Base-by-base conservation (phyloP, 306 rosid species). In the Gynostemma pentaphyllum region DNA sequence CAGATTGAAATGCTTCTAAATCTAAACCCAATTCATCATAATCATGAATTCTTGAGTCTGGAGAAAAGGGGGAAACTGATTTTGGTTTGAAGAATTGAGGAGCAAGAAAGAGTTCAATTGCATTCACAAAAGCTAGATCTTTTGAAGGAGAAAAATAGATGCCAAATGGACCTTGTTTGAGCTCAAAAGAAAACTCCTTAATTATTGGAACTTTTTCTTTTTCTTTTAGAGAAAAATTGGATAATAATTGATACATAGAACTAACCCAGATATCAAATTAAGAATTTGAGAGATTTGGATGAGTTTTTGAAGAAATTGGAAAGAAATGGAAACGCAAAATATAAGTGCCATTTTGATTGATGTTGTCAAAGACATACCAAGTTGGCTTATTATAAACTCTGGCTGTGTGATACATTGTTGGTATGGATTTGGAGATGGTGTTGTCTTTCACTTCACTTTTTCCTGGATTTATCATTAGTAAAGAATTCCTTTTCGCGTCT, bases 261-360 rank as follows among this genome's bases (percentile, higher is more conserved):
- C 64, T 36, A 2, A 21, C 36, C 8, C 21, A 68, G 9, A 68
- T 45, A 27, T 42, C 30, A 42, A 67, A 67, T 41, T 39, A 36
- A 52, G 71, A 62, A 23, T 40, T 21, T 24, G 28, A 23, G 15
- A 67, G 48, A 9, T 11, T 37, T 0, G 18, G n/a, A 12, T 14
- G 10, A 12, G 13, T 4, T 27, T n/a, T 5, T 5, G 34, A 13
- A 4, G 53, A 32, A 21, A 42, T 2, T 12, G 56, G 44, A 14
- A 54, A 68, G 23, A 68, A 54, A 67, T 67, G 71, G 26, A 67
- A 62, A 52, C 71, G 71, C 22, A 67, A 39, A n/a, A 67, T 12
- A 6, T 67, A 67, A 11, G n/a, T 67, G 1, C 71, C 62, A 28
- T 50, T 37, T 18, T 40, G 49, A 12, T n/a, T 23, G 51, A 67